These are phyloP conservation scores for Phytophthora pini DNA, from an alignment of 352 stramenopile genomes.

Conservation along the genomic window DNA sequence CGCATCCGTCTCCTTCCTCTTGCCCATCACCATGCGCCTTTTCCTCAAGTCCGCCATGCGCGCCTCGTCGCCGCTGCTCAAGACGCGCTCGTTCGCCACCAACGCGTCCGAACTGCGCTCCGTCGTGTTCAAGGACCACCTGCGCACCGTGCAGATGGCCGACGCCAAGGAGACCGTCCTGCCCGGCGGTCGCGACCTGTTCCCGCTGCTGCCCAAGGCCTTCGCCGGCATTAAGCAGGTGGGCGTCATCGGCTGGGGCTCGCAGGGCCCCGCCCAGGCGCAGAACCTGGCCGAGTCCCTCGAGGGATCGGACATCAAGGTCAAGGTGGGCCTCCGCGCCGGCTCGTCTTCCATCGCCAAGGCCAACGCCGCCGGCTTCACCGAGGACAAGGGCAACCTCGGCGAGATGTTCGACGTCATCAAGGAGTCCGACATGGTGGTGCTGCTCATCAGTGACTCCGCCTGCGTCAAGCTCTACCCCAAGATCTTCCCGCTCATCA, in stretches of 20 bases:
- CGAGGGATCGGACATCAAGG: slow-evolving; percentile 69
- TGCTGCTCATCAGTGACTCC: slow-evolving; percentile 97
- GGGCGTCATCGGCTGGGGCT: slow-evolving; percentile 98
- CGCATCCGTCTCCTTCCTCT: slow-evolving; percentile 6
- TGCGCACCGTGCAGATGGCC: slow-evolving; percentile 82
- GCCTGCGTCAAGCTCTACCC: slow-evolving; percentile 96
- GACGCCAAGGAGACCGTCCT: slow-evolving; percentile 81
- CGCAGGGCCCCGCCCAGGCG: slow-evolving; percentile 96
- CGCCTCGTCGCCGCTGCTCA: slow-evolving; percentile 49
- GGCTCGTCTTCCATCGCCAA: slow-evolving; percentile 85
- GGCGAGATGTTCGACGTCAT: slow-evolving; percentile 98
- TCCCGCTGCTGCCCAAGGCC: slow-evolving; percentile 94
- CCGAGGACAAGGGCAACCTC: slow-evolving; percentile 92
- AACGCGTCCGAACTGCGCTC: slow-evolving; percentile 72
- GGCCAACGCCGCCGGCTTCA: slow-evolving; percentile 92
- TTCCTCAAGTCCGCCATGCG: slow-evolving; percentile 65
- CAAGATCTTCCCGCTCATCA: slow-evolving; percentile 97
- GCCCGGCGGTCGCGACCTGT: slow-evolving; percentile 92
- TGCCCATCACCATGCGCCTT: slow-evolving; percentile 56
- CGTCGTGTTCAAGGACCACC: slow-evolving; percentile 72
- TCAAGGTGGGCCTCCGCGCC: slow-evolving; percentile 90
- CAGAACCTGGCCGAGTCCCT: slow-evolving; percentile 98
- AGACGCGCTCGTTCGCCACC: slow-evolving; percentile 61
- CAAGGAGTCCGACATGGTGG: slow-evolving; percentile 96
- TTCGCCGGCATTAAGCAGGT: slow-evolving; percentile 98